phyloP scores from a whole-genome alignment of 805 yeast species.

The Metschnikowia matae region DNA sequence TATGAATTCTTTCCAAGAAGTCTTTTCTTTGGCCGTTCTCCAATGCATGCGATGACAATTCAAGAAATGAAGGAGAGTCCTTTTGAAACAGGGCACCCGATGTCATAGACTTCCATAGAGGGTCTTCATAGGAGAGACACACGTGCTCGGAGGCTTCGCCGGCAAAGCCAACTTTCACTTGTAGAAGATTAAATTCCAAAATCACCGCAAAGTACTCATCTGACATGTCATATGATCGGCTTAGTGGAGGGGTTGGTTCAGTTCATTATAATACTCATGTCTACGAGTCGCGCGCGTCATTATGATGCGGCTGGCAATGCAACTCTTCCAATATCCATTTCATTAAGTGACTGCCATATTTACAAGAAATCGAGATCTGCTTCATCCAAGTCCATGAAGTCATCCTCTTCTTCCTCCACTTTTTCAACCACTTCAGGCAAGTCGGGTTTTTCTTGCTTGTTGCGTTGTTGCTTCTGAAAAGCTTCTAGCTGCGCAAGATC shows the following conservation, averaged over 20 bases:
- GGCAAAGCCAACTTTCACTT: slow-evolving; percentile 15
- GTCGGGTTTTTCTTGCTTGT: slow-evolving; percentile 19
- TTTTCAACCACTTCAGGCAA: slow-evolving; percentile 3
- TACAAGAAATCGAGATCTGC: slow-evolving; percentile 38
- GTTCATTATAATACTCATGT: no score
- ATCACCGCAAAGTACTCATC: slow-evolving; percentile 19
- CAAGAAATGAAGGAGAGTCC: slow-evolving; percentile 10
- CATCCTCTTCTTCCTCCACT: slow-evolving; percentile 26
- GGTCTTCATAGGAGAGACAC: slow-evolving; percentile 1
- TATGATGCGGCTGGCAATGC: neutral
- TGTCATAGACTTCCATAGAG: slow-evolving; percentile 11
- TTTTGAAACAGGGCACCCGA: neutral
- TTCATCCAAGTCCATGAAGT: slow-evolving; percentile 45
- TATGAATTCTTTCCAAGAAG: neutral
- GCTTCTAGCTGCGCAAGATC: slow-evolving; percentile 59
- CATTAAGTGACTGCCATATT: neutral
- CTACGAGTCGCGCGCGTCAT: neutral
- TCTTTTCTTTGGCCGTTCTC: neutral
- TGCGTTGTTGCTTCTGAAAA: slow-evolving; percentile 52
- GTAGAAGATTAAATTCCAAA: slow-evolving; percentile 12
- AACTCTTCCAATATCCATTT: neutral
- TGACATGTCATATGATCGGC: slow-evolving; percentile 11
- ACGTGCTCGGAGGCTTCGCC: slow-evolving; percentile 15
- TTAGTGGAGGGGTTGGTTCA: no score
- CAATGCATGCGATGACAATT: slow-evolving; percentile 12